Evolutionary conservation across 768 basidiomycete species (phyloP).

Genomic region (Lactifluus subvellereus): DNA sequence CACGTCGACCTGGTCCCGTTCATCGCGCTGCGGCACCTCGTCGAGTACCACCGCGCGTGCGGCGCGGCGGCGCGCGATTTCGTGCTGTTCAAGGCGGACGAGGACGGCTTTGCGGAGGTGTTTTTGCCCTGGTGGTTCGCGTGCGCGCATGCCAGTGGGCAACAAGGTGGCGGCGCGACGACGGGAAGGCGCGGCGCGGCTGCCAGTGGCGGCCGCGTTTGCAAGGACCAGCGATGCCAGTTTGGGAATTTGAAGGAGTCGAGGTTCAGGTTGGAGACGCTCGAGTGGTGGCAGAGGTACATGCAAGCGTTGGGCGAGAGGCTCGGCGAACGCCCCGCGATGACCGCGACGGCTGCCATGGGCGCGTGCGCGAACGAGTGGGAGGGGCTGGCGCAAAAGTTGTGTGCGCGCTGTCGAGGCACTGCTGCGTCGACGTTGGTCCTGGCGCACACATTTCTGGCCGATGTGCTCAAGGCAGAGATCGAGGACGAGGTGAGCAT

Average conservation of each 20-base stretch:
- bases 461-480: constrained; percentile 1
- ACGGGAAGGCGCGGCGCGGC: neutral
- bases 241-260: neutral
- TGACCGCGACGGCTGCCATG: constrained; percentile 1
- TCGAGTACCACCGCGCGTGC: constrained; percentile 9
- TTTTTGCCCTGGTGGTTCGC: neutral
- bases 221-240: constrained; percentile 6
- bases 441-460: constrained; percentile 3
- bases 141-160: neutral
- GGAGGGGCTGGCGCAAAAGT: constrained; percentile 1
- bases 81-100: neutral
- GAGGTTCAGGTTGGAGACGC: neutral
- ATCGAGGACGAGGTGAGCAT: constrained; percentile 8
- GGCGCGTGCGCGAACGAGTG: neutral
- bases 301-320: neutral
- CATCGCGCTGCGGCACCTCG: constrained; percentile 6
- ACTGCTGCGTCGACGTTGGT: constrained; percentile 2
- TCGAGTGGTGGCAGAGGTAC: constrained; percentile 4
- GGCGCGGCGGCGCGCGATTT: neutral
- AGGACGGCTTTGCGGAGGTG: constrained; percentile 8
- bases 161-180: neutral
- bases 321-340: neutral
- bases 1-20: constrained; percentile 11
- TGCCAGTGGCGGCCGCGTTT: neutral
- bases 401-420: constrained; percentile 10